These are phyloP conservation scores for Beauveria australis DNA, from an alignment of 2,329 filamentous ascomycete species.

Conservation along the genomic window DNA sequence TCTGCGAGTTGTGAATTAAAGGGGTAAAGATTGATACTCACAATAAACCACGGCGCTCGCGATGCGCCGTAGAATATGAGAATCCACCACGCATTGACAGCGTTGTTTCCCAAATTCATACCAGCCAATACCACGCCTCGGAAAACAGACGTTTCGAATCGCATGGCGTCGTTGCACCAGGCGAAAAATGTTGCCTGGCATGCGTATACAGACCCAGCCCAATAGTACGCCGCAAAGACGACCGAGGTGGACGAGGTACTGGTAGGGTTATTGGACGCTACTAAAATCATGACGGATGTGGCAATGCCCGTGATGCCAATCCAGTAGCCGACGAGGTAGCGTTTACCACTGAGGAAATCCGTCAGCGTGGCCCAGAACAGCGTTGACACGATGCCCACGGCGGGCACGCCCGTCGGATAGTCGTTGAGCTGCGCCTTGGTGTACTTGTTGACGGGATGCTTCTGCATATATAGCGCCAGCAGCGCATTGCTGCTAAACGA, in stretches of 20 bases:
- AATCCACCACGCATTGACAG: slow-evolving; percentile 66
- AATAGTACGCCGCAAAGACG: slow-evolving; percentile 61
- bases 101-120: slow-evolving; percentile 63
- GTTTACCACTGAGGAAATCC: slow-evolving; percentile 53
- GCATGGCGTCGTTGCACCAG: slow-evolving; percentile 65
- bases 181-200: slow-evolving; percentile 70
- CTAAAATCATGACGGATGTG: slow-evolving; percentile 55
- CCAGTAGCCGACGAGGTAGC: slow-evolving; percentile 59
- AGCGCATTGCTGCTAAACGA: slow-evolving; percentile 60
- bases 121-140: slow-evolving; percentile 60
- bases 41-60: slow-evolving; percentile 57
- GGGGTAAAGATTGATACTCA: slow-evolving; percentile 26
- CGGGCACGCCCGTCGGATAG: slow-evolving; percentile 49
- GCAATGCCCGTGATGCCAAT: slow-evolving; percentile 57
- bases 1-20: neutral
- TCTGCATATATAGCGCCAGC: slow-evolving; percentile 41
- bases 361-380: slow-evolving; percentile 63
- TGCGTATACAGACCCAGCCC: slow-evolving; percentile 61
- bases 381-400: slow-evolving; percentile 50
- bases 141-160: slow-evolving; percentile 53
- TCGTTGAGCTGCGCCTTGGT: slow-evolving; percentile 44
- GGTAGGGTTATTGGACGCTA: slow-evolving; percentile 34
- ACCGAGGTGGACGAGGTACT: slow-evolving; percentile 36
- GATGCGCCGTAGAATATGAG: slow-evolving; percentile 62
- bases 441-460: slow-evolving; percentile 35